These are phyloP conservation scores for Heimioporus retisporus DNA, from an alignment of 1,284 basidiomycete species.

Conservation along the genomic window DNA sequence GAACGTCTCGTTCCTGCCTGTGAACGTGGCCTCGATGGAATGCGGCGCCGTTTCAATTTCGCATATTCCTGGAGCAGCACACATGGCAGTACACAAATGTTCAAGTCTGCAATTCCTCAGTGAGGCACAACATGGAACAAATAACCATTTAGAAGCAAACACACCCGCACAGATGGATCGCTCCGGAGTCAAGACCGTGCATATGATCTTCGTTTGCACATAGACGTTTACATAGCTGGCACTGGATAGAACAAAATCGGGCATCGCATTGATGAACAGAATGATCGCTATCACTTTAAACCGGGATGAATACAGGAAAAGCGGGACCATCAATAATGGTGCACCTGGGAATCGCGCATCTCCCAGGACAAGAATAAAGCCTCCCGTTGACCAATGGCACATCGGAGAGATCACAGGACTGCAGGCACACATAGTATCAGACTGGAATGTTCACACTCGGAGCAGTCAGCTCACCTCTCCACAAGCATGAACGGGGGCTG, in stretches of 20 bases:
- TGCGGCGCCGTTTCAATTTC: constrained; percentile 64
- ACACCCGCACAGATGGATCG: constrained; percentile 68
- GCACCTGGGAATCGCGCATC: constrained; percentile 58
- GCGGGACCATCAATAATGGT: neutral
- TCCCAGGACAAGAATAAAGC: constrained; percentile 50
- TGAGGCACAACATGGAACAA: neutral
- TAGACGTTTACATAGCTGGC: constrained; percentile 62
- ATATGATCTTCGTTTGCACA: constrained; percentile 60
- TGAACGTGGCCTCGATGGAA: constrained; percentile 65
- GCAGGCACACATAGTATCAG: neutral
- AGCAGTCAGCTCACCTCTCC: constrained; percentile 52
- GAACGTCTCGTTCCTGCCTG: constrained; percentile 54
- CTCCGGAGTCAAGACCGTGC: constrained; percentile 55
- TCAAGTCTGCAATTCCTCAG: constrained; percentile 33
- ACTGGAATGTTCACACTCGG: neutral
- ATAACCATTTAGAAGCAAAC: constrained; percentile 38
- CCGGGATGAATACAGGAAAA: no score
- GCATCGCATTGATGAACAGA: constrained; percentile 58
- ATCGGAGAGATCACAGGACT: constrained; percentile 58
- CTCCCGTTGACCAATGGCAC: constrained; percentile 41
- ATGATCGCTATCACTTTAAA: constrained; percentile 55
- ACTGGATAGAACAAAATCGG: constrained; percentile 59
- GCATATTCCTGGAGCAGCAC: constrained; percentile 58
- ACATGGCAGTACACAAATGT: constrained; percentile 58
- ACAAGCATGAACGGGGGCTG: constrained; percentile 61